phyloP scores from a whole-genome alignment of 805 yeast species.

The Geotrichum ghanense region DNA sequence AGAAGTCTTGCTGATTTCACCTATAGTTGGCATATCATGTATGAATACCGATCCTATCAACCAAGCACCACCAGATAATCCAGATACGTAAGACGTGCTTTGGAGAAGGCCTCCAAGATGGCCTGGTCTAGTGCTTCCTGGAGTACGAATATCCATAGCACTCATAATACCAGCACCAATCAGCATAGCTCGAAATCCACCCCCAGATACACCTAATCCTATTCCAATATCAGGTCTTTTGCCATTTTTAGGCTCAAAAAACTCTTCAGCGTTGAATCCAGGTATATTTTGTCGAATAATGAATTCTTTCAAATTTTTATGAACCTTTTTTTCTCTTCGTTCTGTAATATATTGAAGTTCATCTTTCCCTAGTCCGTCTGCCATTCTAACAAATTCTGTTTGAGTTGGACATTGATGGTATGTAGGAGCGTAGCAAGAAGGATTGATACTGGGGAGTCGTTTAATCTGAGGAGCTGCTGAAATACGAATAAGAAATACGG shows the following conservation, averaged over 20 bases:
- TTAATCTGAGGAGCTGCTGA: neutral
- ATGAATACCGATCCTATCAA: conserved; percentile 38
- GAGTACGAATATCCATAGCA: conserved; percentile 39
- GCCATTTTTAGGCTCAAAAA: neutral
- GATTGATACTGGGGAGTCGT: neutral
- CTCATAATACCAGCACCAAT: conserved; percentile 44
- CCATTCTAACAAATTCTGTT: conserved; percentile 1
- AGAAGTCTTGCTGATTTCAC: conserved; percentile 15
- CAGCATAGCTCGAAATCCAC: conserved; percentile 38
- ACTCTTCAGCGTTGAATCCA: neutral
- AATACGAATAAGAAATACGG: neutral
- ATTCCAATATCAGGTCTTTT: neutral
- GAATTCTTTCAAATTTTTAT: neutral
- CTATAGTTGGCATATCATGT: conserved; percentile 29
- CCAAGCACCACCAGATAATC: conserved; percentile 71
- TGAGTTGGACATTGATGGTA: neutral
- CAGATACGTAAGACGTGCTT: conserved; percentile 44
- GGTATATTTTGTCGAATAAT: neutral
- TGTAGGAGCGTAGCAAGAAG: neutral
- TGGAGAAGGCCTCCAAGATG: conserved; percentile 44
- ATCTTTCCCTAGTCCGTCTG: neutral
- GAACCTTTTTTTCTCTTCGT: neutral
- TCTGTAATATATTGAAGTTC: neutral
- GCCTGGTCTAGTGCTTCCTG: conserved; percentile 22
- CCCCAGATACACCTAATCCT: conserved; percentile 1